Base-by-base conservation (phyloP, 2,329 filamentous ascomycete species). In the Myotisia sp. region DNA sequence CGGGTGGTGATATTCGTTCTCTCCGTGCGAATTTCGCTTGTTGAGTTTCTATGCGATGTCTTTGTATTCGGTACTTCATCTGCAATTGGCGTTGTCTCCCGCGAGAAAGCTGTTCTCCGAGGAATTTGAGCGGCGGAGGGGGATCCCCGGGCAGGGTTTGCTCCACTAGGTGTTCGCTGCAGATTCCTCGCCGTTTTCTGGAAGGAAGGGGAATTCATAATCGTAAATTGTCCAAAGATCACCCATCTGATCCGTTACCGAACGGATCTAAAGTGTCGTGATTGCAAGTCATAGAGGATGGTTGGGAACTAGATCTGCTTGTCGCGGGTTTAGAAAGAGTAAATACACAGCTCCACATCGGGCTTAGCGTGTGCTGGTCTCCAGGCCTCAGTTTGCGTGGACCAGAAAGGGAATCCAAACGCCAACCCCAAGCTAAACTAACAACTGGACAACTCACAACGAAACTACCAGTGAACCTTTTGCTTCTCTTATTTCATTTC, bases 1-100 rank as follows among this genome's bases (percentile, higher is more conserved):
- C 71, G 62, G 14, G 72, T 75, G 29, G 73, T 72, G 39, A 76
- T 65, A 36, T 71, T 47, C 14, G 50, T 50, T 37, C 57, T 56
- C 35, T 60, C 59, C 2, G 54, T 49, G 29, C 58, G 53, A 38
- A 57, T 56, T 37, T 64, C 62, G 13, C 43, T 49, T 24, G 49
- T 57, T 20, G 47, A 47, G 16, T 55, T 59, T 43, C 53, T 50
- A 34, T 49, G 51, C 38, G 47, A 50, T 14, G 31, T 38, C 13
- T 33, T 44, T 37, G 16, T 29, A 26, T 28, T 33, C 37, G 36
- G 38, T 36, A 13, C 36, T 31, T 36, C 34, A 22, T 29, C 36
- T 29, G 33, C 29, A 23, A 36, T 40, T 26, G 45, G 37, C 7
- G 30, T 34, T 23, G 42, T 42, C 20, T 47, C 46, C n/a, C 33